These are phyloP conservation scores for Ceratobasidium sp. DNA, from an alignment of 1,284 basidiomycete species.

Conservation along the genomic window DNA sequence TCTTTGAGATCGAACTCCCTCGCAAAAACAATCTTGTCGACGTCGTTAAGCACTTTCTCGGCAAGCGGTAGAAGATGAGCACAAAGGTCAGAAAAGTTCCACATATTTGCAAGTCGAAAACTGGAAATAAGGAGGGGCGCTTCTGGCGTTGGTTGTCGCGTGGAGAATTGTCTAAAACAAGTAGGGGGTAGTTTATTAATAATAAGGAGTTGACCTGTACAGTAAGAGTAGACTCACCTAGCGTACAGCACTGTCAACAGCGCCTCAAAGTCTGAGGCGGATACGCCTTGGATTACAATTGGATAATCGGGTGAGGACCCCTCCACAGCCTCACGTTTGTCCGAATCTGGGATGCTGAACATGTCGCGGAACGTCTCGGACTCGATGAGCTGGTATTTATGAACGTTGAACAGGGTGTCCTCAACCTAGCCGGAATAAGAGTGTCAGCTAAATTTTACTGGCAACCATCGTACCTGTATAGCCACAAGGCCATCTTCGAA, in stretches of 20 bases:
- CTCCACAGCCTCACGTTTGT: not conserved
- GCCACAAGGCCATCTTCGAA: not conserved
- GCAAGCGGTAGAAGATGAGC: conserved; percentile 3
- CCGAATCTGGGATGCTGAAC: conserved; percentile 1
- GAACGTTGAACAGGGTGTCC: conserved; percentile 47
- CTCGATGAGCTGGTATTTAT: conserved; percentile 39
- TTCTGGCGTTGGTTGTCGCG: not conserved
- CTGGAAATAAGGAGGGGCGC: not conserved
- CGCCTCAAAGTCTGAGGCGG: conserved; percentile 11
- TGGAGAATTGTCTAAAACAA: not conserved
- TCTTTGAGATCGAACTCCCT: conserved; percentile 18
- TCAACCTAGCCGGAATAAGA: too few species aligned
- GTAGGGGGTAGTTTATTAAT: not conserved
- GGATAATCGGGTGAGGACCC: conserved; percentile 4
- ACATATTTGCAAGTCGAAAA: conserved; percentile 38
- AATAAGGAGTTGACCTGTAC: not conserved
- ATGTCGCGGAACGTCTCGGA: conserved; percentile 19
- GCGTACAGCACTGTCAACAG: conserved; percentile 15
- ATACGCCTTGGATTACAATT: conserved; percentile 3
- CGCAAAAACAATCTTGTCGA: conserved; percentile 33
- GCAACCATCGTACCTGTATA: conserved; percentile 20
- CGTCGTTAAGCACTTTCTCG: not conserved
- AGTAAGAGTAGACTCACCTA: not conserved
- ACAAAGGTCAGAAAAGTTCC: conserved; percentile 26
- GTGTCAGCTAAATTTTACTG: too few species aligned